phyloP scores from a whole-genome alignment of 768 basidiomycete species.

The Phaeotremella skinneri region DNA sequence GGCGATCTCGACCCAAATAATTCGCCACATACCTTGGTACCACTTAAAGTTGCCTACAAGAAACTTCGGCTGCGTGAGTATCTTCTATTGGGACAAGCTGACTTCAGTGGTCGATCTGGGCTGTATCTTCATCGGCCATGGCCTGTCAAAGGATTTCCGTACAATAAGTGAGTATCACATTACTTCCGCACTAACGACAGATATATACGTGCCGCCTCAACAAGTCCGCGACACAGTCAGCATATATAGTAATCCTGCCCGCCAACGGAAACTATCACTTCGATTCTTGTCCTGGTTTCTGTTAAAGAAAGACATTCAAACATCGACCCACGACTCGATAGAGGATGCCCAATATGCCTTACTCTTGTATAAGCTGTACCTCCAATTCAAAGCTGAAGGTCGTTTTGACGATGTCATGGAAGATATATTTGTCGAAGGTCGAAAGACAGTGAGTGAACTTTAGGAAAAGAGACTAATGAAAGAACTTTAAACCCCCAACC shows the following conservation, averaged over 20 bases:
- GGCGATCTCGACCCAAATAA: slow-evolving; percentile 85
- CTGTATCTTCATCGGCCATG: slow-evolving; percentile 96
- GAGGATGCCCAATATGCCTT: slow-evolving; percentile 89
- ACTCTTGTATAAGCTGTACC: slow-evolving; percentile 75
- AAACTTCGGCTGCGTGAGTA: slow-evolving; percentile 69
- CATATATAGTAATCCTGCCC: slow-evolving; percentile 77
- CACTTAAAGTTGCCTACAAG: slow-evolving; percentile 97
- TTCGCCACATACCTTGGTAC: slow-evolving; percentile 85
- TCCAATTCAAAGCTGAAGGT: slow-evolving; percentile 62
- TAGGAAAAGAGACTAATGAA: neutral
- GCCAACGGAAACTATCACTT: slow-evolving; percentile 83
- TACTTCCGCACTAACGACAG: slow-evolving; percentile 54
- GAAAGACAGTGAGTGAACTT: slow-evolving; percentile 44
- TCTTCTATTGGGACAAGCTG: neutral
- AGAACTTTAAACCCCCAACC: slow-evolving; percentile 29
- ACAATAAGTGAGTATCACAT: slow-evolving; percentile 76
- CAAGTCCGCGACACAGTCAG: slow-evolving; percentile 98
- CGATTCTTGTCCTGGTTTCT: slow-evolving; percentile 93
- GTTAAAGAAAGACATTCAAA: slow-evolving; percentile 87
- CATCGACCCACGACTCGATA: slow-evolving; percentile 94
- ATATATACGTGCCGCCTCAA: slow-evolving; percentile 90
- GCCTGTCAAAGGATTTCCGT: slow-evolving; percentile 93
- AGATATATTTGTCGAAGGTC: slow-evolving; percentile 54
- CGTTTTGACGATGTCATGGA: slow-evolving; percentile 85
- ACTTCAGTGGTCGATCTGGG: slow-evolving; percentile 76